Conservation (phyloP, 495 filamentous ascomycete species). For the Cetradonia linearis region DNA sequence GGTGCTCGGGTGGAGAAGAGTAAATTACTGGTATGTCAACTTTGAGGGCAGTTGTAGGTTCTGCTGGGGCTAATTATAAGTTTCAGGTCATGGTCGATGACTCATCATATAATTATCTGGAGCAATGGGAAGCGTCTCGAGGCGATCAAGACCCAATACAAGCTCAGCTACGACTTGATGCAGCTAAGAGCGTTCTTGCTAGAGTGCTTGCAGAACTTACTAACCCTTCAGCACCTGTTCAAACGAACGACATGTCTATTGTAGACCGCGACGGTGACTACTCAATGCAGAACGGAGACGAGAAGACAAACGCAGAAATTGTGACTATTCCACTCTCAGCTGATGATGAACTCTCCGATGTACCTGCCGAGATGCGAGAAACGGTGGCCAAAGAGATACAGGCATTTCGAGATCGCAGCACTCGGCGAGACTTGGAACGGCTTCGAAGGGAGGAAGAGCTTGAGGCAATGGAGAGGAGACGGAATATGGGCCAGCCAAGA, state of each 20-base stretch:
- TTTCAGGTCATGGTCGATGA: conserved; percentile 56
- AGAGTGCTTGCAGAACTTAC: conserved; percentile 59
- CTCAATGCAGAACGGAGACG: conserved; percentile 56
- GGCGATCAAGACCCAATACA: conserved; percentile 57
- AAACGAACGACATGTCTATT: conserved; percentile 39
- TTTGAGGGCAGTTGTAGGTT: not conserved
- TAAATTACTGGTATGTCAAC: conserved; percentile 46
- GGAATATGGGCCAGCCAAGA: conserved; percentile 52
- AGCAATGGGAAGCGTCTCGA: conserved; percentile 59
- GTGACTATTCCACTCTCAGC: conserved; percentile 82
- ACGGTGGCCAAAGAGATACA: conserved; percentile 91
- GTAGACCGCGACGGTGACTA: conserved; percentile 57
- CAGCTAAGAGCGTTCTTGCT: conserved; percentile 55
- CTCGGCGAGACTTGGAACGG: conserved; percentile 76
- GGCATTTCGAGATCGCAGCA: conserved; percentile 86
- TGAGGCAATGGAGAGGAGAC: conserved; percentile 71
- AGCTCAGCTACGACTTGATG: conserved; percentile 56
- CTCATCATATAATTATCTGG: conserved; percentile 80
- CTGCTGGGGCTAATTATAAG: not conserved
- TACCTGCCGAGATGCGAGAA: conserved; percentile 93
- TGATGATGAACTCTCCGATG: conserved; percentile 92
- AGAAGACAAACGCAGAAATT: conserved; percentile 59
- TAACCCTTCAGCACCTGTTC: conserved; percentile 48
- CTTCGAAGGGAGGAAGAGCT: conserved; percentile 81
- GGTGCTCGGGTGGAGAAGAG: conserved; percentile 56